Evolutionary conservation across 176 grass and related monocot genomes (phyloP).

Genomic region (Chrysopogon serrulatus): DNA sequence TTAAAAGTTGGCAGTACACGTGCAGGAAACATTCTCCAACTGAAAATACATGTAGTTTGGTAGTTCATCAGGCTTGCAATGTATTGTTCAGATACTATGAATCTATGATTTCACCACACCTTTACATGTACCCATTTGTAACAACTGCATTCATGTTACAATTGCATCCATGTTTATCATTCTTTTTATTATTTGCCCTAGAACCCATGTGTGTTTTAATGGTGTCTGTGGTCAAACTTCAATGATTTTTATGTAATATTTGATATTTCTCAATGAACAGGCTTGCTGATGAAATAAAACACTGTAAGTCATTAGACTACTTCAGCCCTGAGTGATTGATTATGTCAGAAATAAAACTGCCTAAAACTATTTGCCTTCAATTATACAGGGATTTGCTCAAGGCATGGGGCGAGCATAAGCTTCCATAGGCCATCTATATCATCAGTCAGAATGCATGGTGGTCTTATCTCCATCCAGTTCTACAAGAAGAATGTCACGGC

Average conservation of each 20-base stretch:
- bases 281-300: slow-evolving; percentile 33
- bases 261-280: slow-evolving; percentile 21
- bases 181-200: neutral
- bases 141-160: neutral
- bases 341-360: neutral
- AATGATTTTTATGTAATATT: neutral
- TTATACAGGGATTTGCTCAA: slow-evolving; percentile 48
- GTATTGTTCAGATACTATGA: neutral
- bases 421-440: slow-evolving; percentile 48
- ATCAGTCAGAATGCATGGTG: neutral
- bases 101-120: neutral
- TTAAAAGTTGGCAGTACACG: neutral
- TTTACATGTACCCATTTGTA: slow-evolving; percentile 9
- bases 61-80: neutral
- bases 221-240: neutral
- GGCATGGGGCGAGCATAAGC: slow-evolving; percentile 6
- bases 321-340: neutral
- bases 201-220: neutral
- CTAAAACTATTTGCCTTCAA: neutral
- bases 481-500: slow-evolving; percentile 34
- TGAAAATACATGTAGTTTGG: neutral
- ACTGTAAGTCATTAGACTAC: slow-evolving; percentile 26
- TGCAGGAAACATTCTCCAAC: neutral
- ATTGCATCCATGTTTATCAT: neutral
- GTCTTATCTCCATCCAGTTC: slow-evolving; percentile 50